phyloP scores from a whole-genome alignment of 129 eudicot species.

The Saposhnikovia divaricata region DNA sequence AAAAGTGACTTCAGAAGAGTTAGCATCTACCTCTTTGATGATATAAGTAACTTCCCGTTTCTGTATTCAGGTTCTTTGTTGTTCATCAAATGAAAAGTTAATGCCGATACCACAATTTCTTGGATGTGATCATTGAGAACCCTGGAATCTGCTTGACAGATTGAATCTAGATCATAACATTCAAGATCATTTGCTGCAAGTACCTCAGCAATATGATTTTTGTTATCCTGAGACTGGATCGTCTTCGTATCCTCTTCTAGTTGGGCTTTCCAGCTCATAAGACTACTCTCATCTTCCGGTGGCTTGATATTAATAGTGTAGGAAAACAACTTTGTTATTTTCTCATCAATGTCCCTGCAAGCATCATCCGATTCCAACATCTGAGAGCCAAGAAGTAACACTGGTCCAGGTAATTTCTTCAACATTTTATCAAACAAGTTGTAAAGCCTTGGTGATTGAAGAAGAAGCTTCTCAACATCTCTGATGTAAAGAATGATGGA shows the following conservation, averaged over 20 bases:
- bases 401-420: constrained; percentile 65
- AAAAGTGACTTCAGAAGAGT: neutral
- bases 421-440: constrained; percentile 63
- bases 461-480: constrained; percentile 65
- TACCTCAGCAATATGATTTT: constrained; percentile 79
- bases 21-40: constrained; percentile 58
- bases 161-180: constrained; percentile 78
- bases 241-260: constrained; percentile 77
- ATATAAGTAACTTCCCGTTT: constrained; percentile 84
- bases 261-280: constrained; percentile 67
- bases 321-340: constrained; percentile 49
- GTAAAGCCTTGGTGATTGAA: constrained; percentile 53
- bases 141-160: constrained; percentile 75
- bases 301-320: constrained; percentile 76
- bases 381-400: constrained; percentile 73
- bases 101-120: constrained; percentile 83
- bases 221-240: constrained; percentile 73
- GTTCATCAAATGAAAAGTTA: constrained; percentile 77
- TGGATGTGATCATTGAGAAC: constrained; percentile 63
- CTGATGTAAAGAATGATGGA: constrained; percentile 73
- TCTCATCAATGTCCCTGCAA: constrained; percentile 42
- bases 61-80: constrained; percentile 76
- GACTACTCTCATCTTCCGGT: constrained; percentile 79
- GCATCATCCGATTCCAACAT: constrained; percentile 47
- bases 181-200: constrained; percentile 88